Conservation (phyloP, 2,329 filamentous ascomycete species). For the Hypoxylon rubiginosum region DNA sequence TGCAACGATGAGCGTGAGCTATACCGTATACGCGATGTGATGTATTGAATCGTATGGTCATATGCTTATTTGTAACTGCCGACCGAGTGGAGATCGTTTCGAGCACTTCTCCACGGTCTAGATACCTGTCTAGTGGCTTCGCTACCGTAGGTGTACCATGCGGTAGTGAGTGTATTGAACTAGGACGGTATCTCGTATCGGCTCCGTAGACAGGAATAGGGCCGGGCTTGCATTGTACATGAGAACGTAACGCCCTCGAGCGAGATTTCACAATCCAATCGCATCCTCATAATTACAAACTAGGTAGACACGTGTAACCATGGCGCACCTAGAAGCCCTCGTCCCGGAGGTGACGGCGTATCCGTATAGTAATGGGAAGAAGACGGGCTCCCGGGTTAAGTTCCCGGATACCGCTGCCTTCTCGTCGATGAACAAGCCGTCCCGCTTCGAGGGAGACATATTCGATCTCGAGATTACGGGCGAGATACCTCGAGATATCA, state of each 20-base stretch:
- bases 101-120: constrained; percentile 27
- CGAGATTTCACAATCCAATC: constrained; percentile 27
- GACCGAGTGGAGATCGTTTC: constrained; percentile 24
- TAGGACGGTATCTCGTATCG: constrained; percentile 28
- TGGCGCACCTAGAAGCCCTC: constrained; percentile 56
- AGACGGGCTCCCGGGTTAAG: constrained; percentile 46
- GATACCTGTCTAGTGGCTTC: constrained; percentile 19
- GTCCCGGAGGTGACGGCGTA: constrained; percentile 52
- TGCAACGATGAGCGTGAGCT: constrained; percentile 9
- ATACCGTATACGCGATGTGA: constrained; percentile 13
- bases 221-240: constrained; percentile 28
- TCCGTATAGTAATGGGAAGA: constrained; percentile 49
- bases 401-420: constrained; percentile 54
- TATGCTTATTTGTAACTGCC: constrained; percentile 38
- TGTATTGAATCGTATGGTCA: constrained; percentile 21
- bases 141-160: constrained; percentile 11
- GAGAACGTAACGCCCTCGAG: constrained; percentile 15
- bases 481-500: constrained; percentile 59
- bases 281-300: constrained; percentile 34
- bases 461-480: constrained; percentile 58
- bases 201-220: constrained; percentile 13
- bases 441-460: constrained; percentile 57
- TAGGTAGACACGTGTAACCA: constrained; percentile 35
- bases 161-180: constrained; percentile 24
- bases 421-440: constrained; percentile 56